Percentiles rank a stretch among this genome's conserved stretches.
Evolutionary conservation across 2,329 filamentous ascomycete species (phyloP).

Genomic region (Neospermospora avenae): DNA sequence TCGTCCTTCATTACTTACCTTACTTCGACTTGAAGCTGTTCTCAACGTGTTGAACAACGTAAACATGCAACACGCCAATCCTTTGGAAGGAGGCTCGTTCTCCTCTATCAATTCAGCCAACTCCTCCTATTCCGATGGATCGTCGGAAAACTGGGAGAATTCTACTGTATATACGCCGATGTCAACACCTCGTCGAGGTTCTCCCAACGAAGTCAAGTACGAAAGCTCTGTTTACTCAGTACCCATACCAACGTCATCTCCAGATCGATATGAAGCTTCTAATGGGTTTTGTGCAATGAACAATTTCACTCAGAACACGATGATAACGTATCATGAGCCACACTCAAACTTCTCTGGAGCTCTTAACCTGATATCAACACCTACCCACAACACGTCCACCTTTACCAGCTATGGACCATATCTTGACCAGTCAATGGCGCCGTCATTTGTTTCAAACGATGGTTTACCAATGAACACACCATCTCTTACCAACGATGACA

Average conservation of each 20-base stretch:
- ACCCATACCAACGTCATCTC: slow-evolving; percentile 11
- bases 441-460: slow-evolving; percentile 10
- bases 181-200: slow-evolving; percentile 16
- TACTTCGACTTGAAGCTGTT: not conserved
- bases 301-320: slow-evolving; percentile 20
- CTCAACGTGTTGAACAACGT: slow-evolving; percentile 21
- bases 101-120: slow-evolving; percentile 8
- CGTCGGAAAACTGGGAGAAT: slow-evolving; percentile 9
- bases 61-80: slow-evolving; percentile 2
- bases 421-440: not conserved
- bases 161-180: slow-evolving; percentile 6
- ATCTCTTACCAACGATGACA: slow-evolving; percentile 20
- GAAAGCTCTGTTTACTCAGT: slow-evolving; percentile 18
- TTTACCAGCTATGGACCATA: slow-evolving; percentile 1
- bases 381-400: slow-evolving; percentile 1
- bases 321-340: slow-evolving; percentile 13
- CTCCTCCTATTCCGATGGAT: slow-evolving; percentile 14
- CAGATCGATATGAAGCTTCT: slow-evolving; percentile 8
- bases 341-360: not conserved
- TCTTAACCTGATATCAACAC: not conserved
- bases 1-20: not conserved
- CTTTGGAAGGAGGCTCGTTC: slow-evolving; percentile 8
- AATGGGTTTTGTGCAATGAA: slow-evolving; percentile 18
- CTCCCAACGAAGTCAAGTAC: slow-evolving; percentile 14
- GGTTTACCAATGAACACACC: slow-evolving; percentile 18